Evolutionary conservation across 2,329 filamentous ascomycete species (phyloP).

Genomic region (Stenocarpella maydis): DNA sequence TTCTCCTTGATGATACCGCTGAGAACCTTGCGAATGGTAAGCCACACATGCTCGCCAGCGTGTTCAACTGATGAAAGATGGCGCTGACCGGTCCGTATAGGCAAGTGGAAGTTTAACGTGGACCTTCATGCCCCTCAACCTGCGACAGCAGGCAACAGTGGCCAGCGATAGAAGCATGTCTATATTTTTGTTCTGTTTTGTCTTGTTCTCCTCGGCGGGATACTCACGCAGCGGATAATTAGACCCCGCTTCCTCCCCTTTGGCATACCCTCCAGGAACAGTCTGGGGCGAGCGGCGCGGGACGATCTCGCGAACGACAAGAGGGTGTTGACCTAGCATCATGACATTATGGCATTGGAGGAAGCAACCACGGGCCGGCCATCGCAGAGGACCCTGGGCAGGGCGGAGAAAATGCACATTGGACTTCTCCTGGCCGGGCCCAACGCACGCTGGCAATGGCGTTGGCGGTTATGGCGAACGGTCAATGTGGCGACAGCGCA

Average conservation of each 20-base stretch:
- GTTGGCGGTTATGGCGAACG: slow-evolving; percentile 11
- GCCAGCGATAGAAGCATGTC: slow-evolving; percentile 37
- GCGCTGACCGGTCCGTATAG: slow-evolving; percentile 46
- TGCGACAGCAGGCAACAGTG: slow-evolving; percentile 39
- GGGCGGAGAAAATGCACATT: neutral
- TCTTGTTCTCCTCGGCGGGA: no score
- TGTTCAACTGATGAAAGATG: neutral
- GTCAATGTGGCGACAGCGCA: slow-evolving; percentile 3
- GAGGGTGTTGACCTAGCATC: slow-evolving; percentile 5
- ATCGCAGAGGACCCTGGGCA: neutral
- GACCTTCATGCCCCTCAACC: slow-evolving; percentile 41
- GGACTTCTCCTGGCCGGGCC: neutral
- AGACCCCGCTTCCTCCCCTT: neutral
- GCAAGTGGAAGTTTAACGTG: slow-evolving; percentile 56
- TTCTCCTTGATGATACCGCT: slow-evolving; percentile 90
- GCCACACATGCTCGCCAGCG: slow-evolving; percentile 41
- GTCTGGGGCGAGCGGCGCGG: no score
- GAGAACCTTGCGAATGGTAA: slow-evolving; percentile 88
- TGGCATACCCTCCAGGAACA: neutral
- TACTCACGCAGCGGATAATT: neutral
- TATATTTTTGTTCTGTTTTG: no score
- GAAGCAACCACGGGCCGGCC: neutral
- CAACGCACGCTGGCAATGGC: neutral
- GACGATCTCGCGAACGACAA: neutral
- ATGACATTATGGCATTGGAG: slow-evolving; percentile 8